Percentiles rank a stretch among this genome's conserved stretches.
Evolutionary conservation across 352 stramenopile genomes (phyloP).

Genomic region (Globisporangium yorkense): DNA sequence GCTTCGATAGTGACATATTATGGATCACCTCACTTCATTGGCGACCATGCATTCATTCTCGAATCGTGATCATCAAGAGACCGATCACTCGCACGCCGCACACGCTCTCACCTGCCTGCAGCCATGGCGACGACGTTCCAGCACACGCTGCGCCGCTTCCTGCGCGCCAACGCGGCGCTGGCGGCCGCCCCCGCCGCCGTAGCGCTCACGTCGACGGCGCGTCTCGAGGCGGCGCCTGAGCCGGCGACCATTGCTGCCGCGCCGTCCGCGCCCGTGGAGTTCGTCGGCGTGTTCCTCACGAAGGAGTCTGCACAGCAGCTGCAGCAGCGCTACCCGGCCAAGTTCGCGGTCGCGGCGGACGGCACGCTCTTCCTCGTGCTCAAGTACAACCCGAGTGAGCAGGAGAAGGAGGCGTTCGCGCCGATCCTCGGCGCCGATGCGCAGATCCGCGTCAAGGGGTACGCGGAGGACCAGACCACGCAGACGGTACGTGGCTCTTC

Average conservation of each 20-base stretch:
- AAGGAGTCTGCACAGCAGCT: constrained; percentile 45
- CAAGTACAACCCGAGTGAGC: constrained; percentile 63
- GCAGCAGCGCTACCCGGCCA: constrained; percentile 45
- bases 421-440: constrained; percentile 56
- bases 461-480: constrained; percentile 57
- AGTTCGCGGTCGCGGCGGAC: constrained; percentile 25
- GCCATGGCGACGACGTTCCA: constrained; percentile 9
- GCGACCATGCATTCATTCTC: too few species aligned
- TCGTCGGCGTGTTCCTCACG: constrained; percentile 73
- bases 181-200: constrained; percentile 15
- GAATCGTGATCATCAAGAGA: too few species aligned
- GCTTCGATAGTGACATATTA: too few species aligned
- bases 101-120: too few species aligned
- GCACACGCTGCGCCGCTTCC: constrained; percentile 10
- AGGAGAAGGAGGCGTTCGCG: constrained; percentile 71
- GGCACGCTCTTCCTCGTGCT: constrained; percentile 64
- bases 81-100: too few species aligned
- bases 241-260: not conserved
- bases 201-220: constrained; percentile 15
- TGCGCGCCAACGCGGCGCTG: constrained; percentile 9
- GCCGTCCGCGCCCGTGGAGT: constrained; percentile 35
- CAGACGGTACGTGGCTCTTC: constrained; percentile 33
- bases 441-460: constrained; percentile 54
- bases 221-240: constrained; percentile 17
- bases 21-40: too few species aligned